Conservation (phyloP, 1,284 basidiomycete species). For the Agaricales sp. region DNA sequence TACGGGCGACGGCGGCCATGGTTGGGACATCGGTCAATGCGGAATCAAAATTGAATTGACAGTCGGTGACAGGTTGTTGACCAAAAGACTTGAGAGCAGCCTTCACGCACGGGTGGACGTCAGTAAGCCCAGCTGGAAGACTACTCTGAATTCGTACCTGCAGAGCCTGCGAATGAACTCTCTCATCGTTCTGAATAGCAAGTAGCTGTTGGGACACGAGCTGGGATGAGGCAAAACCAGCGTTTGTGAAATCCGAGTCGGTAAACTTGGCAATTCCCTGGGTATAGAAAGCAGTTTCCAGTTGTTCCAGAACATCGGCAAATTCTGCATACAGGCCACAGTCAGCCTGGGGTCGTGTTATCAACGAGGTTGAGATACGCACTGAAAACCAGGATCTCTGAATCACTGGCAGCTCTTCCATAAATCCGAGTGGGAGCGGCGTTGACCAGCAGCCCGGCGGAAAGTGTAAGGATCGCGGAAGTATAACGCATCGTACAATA, state of each 20-base stretch:
- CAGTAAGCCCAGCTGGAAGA: not conserved
- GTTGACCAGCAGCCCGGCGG: slow-evolving; percentile 36
- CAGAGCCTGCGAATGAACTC: slow-evolving; percentile 43
- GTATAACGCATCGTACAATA: slow-evolving; percentile 39
- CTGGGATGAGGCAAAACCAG: slow-evolving; percentile 54
- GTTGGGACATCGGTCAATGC: slow-evolving; percentile 58
- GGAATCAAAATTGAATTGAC: slow-evolving; percentile 60
- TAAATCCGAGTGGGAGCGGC: slow-evolving; percentile 38
- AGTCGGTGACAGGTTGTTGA: slow-evolving; percentile 39
- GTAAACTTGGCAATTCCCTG: slow-evolving; percentile 61
- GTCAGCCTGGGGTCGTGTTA: too few species aligned
- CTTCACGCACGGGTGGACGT: slow-evolving; percentile 17
- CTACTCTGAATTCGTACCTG: slow-evolving; percentile 27
- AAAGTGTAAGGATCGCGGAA: slow-evolving; percentile 32
- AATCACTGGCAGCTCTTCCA: slow-evolving; percentile 25
- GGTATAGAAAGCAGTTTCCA: slow-evolving; percentile 63
- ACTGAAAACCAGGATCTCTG: slow-evolving; percentile 54
- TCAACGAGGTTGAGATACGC: slow-evolving; percentile 21
- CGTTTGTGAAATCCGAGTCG: slow-evolving; percentile 50
- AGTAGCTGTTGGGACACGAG: slow-evolving; percentile 54
- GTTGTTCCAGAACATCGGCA: slow-evolving; percentile 62
- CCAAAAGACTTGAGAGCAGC: slow-evolving; percentile 44
- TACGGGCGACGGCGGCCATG: slow-evolving; percentile 66
- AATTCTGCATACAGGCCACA: slow-evolving; percentile 48
- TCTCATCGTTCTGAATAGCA: slow-evolving; percentile 53